Evolutionary conservation across 2,329 filamentous ascomycete genomes (phyloP), one percentile per base, ranked within the genome.

Genomic region (Aureobasidium pullulans): DNA sequence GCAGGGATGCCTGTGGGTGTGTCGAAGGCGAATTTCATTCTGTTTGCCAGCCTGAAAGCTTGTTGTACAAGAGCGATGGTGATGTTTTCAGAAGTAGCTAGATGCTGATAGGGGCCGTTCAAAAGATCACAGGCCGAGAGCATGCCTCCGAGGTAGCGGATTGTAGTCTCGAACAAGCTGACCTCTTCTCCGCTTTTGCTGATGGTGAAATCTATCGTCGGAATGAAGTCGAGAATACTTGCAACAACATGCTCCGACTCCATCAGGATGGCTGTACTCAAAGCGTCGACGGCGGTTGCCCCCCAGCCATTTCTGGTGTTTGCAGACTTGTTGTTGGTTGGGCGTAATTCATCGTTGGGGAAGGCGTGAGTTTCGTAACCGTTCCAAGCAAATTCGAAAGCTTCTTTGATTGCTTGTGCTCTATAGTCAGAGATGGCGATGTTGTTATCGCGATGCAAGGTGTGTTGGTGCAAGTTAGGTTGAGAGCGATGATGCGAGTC

Each of bases 81-180:
- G 4, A 79, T 77, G 5, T 69, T 66, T 70, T 62, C 54, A 75
- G 52, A 49, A 15, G 34, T 36, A 7, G 32, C 19, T 52, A 50
- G 29, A 32, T 59, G 29, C 13, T 39, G 28, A 39, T 60, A 77
- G 1, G 87, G 87, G 0, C 88, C 88, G 2, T 77, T 85, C 48
- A 96, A 75, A 50, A 96, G 79, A 69, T 90, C 87, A 66, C 89
- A 87, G 4, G 79, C 89, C 2, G 90, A 88, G 8, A 96, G 69
- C 66, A 96, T 79, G 15, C 90, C 91, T 9, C 84, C 91, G 1
- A 96, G 75, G 67, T 96, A 96, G 31, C 91, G 85, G 68, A 96
- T 96, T 0, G 89, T 96, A 0, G 90, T 95, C 73, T 96, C 91
- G 67, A 96, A 96, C 7, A 96, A 73, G 39, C 87, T 93, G 50